phyloP scores from a whole-genome alignment of 768 basidiomycete species.

The Suillus ampliporus region DNA sequence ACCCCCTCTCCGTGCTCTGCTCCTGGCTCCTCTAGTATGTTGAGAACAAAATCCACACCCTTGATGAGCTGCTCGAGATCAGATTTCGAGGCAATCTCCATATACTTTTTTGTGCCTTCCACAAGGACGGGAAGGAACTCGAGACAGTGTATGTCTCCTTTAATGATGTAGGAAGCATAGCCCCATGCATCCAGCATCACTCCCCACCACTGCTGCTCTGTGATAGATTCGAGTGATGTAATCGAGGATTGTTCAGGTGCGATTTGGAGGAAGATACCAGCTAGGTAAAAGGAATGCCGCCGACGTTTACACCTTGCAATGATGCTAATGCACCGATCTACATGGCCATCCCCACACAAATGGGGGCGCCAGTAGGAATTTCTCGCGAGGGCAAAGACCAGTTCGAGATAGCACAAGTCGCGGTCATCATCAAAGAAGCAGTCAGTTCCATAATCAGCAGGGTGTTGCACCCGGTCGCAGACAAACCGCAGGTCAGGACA shows the following conservation, averaged over 20 bases:
- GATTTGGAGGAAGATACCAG: not conserved
- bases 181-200: not conserved
- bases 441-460: too few relatives aligned
- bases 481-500: too few relatives aligned
- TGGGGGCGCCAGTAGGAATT: not conserved
- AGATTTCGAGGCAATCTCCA: not conserved
- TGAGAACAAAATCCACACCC: not conserved
- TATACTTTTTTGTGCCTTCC: not conserved
- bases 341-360: not conserved
- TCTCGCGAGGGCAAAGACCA: too few relatives aligned
- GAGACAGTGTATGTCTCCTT: not conserved
- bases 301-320: not conserved
- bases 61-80: not conserved
- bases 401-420: too few relatives aligned
- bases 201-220: not conserved
- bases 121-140: not conserved
- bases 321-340: not conserved
- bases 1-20: not conserved
- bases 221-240: not conserved
- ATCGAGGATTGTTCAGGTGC: not conserved
- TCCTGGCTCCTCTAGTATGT: not conserved
- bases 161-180: too few relatives aligned
- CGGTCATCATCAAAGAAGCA: too few relatives aligned
- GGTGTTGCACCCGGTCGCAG: too few relatives aligned
- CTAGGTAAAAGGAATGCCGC: not conserved